Evolutionary conservation across 371 early-diverging fungal genomes (phyloP).

Genomic region (Nematocida minor): DNA sequence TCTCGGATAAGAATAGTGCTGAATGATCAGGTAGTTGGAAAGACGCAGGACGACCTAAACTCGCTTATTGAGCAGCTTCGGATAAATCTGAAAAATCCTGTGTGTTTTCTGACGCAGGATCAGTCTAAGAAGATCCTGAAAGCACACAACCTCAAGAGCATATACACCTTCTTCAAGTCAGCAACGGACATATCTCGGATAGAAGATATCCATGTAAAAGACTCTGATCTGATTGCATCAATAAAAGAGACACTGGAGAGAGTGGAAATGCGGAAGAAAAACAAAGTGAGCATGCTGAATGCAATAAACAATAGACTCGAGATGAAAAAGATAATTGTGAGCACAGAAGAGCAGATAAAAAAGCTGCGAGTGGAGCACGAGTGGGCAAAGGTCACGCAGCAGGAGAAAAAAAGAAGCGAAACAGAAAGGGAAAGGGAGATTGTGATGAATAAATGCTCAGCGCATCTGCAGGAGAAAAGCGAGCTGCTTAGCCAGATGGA

Average conservation of each 20-base stretch:
- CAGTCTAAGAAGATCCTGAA: conserved; percentile 63
- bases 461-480: conserved; percentile 5
- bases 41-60: conserved; percentile 58
- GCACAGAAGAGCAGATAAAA: conserved; percentile 36
- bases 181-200: conserved; percentile 64
- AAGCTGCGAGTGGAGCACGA: conserved; percentile 51
- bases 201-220: conserved; percentile 48
- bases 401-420: conserved; percentile 8
- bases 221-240: background rate
- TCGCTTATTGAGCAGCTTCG: conserved; percentile 52
- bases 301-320: conserved; percentile 21
- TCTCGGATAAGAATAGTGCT: conserved; percentile 37
- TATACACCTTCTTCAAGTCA: conserved; percentile 62
- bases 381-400: conserved; percentile 45
- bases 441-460: background rate
- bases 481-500: background rate
- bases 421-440: conserved; percentile 22
- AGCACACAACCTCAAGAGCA: conserved; percentile 29
- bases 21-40: conserved; percentile 21
- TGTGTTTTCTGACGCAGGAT: conserved; percentile 65
- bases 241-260: conserved; percentile 34
- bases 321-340: background rate
- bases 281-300: conserved; percentile 25
- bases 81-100: conserved; percentile 61
- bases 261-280: background rate